phyloP scores from a whole-genome alignment of 202 grass and related monocot genomes.

The Schoenoplectus triqueter region DNA sequence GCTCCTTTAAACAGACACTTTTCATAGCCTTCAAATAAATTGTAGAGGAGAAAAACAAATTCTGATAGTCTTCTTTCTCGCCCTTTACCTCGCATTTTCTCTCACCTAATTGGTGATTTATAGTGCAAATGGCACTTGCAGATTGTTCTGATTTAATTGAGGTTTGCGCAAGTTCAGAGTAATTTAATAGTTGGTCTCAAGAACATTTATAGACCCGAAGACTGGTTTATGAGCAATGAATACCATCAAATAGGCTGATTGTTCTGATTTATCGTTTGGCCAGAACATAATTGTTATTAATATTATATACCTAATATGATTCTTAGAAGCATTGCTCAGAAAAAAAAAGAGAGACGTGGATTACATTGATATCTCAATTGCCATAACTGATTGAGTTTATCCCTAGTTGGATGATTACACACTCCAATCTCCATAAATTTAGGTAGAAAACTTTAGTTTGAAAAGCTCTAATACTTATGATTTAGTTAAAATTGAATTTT shows the following conservation, averaged over 20 bases:
- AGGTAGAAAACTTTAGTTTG: not conserved
- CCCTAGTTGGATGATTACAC: not conserved
- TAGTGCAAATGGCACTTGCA: no score
- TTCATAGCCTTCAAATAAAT: not conserved
- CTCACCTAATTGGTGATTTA: not conserved
- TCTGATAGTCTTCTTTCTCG: not conserved
- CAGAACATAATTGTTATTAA: not conserved
- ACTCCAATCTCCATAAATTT: not conserved
- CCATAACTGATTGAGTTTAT: not conserved
- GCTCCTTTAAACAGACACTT: not conserved
- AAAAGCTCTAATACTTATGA: not conserved
- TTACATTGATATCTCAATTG: not conserved
- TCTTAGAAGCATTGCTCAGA: not conserved
- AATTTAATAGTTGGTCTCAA: no score
- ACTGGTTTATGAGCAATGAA: not conserved
- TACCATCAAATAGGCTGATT: not conserved
- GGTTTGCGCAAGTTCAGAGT: no score
- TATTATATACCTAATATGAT: not conserved
- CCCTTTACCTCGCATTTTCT: not conserved
- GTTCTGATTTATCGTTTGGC: not conserved
- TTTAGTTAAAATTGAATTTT: not conserved
- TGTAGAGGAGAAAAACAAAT: not conserved
- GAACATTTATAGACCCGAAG: not conserved
- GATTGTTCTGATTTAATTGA: not conserved
- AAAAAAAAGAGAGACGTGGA: not conserved